Evolutionary conservation across 257 asterid genomes (phyloP), one percentile per base, ranked within the genome.

Genomic region (Salvia hispanica): DNA sequence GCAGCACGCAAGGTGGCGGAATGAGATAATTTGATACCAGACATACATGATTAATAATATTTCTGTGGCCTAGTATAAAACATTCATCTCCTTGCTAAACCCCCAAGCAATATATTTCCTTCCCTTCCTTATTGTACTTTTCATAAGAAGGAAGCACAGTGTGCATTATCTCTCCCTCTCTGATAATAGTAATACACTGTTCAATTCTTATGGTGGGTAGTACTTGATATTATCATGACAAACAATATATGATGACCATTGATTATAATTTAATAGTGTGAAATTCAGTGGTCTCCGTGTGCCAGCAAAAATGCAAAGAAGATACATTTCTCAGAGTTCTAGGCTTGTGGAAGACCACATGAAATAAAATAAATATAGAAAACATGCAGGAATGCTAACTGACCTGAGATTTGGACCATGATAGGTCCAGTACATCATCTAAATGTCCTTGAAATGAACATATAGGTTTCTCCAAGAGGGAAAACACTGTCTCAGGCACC

Each of bases 361-460:
- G 44, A 68, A 14, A 14, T n/a, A 47, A 25, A 25, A 25, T 13
- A 21, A 53, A 21, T 4, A 6, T 13, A n/a, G 15, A 50, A 2
- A 71, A 55, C 31, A 50, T 18, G 56, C 64, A 58, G 61, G 51
- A 58, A 56, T 11, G 76, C 58, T 47, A 72, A 63, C 91, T 81
- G 70, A 94, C 99, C 92, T 88, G 95, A 75, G 96, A 91, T 81
- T 94, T 94, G 78, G 99, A 94, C 99, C 99, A 94, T 12, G 99
- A 94, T 65, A 94, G 88, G 81, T 94, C 96, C 74, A 94, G 84
- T 53, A 94, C 95, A 74, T 84, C 97, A 77, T 84, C 89, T 69
- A 73, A 69, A 81, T 94, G 99, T 63, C 99, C 99, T 72, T 78
- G 82, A 65, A 94, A 87, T 71, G 97, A 91, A 77, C 95, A 83